Evolutionary conservation across 106 monocot genomes (phyloP), one percentile per base, ranked within the genome.

Genomic region (Acanthochlamys bracteata): DNA sequence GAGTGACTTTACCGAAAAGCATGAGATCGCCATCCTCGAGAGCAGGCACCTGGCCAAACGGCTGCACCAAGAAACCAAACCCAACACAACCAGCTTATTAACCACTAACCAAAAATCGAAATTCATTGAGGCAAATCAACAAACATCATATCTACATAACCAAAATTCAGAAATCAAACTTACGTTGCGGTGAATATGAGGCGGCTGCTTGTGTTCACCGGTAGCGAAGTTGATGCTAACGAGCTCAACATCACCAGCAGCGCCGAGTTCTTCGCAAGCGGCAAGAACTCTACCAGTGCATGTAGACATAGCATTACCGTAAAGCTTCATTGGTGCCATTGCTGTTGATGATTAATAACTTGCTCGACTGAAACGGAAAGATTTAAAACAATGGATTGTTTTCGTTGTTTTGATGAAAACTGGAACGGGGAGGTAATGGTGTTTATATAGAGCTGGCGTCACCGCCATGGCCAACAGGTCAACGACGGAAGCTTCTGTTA

Each of bases 121-220:
- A 24, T 6, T 21, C 9, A 46, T 8, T 13, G 6, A 49, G 17
- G 17, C 6, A 49, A 49, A 49, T 49, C 17, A 49, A 10, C 12
- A 49, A 17, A 14, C 12, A 49, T 10, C 15, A 4, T 49, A 2
- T 49, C 17, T 6, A 33, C 33, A 33, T 49, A 14, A 14, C 10
- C 2, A 49, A 49, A 49, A n/a, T n/a, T n/a, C n/a, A n/a, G n/a
- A n/a, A n/a, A 49, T 33, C 33, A 3, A 1, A 13, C 63, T 19
- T 69, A 74, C 82, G 51, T 83, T 83, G 64, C 73, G 63, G 7
- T 64, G 25, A 53, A 78, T 69, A 71, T 71, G 67, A 23, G 71
- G 65, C 0, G 66, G 74, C 23, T 70, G 41, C 74, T 83, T 83
- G 41, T 75, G 78, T 62, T 83, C 82, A 57, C 77, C 82, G 71